Evolutionary conservation across 2,329 filamentous ascomycete genomes (phyloP).

Genomic region (Dactylellina drechsleri): DNA sequence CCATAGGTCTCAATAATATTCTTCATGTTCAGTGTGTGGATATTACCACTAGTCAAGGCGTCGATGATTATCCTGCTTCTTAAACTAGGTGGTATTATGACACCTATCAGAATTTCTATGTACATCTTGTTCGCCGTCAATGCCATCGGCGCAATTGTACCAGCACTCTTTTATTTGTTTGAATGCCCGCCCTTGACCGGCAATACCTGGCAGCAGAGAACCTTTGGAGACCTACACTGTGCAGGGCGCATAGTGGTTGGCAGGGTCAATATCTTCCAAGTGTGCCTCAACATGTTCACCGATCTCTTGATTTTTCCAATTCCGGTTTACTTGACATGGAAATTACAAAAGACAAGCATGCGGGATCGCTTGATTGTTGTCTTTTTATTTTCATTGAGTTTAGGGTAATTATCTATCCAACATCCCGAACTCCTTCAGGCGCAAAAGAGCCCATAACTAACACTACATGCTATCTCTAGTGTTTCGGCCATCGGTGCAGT

Average conservation of each 20-base stretch:
- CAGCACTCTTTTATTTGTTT: slow-evolving; percentile 49
- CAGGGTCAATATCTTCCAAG: slow-evolving; percentile 53
- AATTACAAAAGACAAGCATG: slow-evolving; percentile 49
- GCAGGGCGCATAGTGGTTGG: slow-evolving; percentile 43
- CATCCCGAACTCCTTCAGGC: no score
- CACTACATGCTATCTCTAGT: slow-evolving; percentile 9
- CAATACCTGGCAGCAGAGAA: slow-evolving; percentile 46
- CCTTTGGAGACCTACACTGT: slow-evolving; percentile 45
- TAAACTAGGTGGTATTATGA: slow-evolving; percentile 51
- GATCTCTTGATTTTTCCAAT: slow-evolving; percentile 51
- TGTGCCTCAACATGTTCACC: slow-evolving; percentile 54
- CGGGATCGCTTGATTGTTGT: slow-evolving; percentile 40
- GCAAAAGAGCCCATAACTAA: not conserved
- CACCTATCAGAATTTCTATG: slow-evolving; percentile 38
- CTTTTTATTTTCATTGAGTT: slow-evolving; percentile 48
- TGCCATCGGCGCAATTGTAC: slow-evolving; percentile 34
- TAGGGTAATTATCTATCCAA: slow-evolving; percentile 30
- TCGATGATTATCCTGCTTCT: slow-evolving; percentile 51
- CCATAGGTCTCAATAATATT: slow-evolving; percentile 44
- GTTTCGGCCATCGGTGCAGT: slow-evolving; percentile 52
- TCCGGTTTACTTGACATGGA: slow-evolving; percentile 50
- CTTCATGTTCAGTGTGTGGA: slow-evolving; percentile 53
- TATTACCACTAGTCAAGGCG: slow-evolving; percentile 48
- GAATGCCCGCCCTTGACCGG: slow-evolving; percentile 51
- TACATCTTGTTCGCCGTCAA: slow-evolving; percentile 46